Percentiles rank a stretch among this genome's conserved stretches.
Evolutionary conservation across 306 rosid species (phyloP).

Genomic region (Citrullus colocynthis): DNA sequence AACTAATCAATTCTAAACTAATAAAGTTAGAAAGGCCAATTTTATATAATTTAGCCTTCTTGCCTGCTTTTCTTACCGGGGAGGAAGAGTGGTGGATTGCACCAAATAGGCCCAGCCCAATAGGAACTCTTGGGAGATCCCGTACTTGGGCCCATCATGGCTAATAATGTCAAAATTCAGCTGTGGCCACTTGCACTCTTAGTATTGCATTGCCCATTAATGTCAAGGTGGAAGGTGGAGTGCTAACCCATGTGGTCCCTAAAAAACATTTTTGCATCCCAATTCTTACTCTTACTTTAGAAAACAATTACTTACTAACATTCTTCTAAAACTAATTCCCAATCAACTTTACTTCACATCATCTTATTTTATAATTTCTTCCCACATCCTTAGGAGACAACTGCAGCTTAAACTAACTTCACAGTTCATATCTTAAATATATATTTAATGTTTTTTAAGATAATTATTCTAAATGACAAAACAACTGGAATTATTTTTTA

Average conservation of each 20-base stretch:
- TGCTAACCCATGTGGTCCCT: not conserved
- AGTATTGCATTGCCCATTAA: not conserved
- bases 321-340: not conserved
- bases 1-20: too few relatives aligned
- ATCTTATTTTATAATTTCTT: not conserved
- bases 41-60: too few relatives aligned
- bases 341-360: not conserved
- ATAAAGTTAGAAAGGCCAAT: too few relatives aligned
- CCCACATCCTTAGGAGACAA: not conserved
- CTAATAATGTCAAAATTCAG: not conserved
- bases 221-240: not conserved
- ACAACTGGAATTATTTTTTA: too few relatives aligned
- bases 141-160: conserved; percentile 2
- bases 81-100: not conserved
- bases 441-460: too few relatives aligned
- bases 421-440: too few relatives aligned
- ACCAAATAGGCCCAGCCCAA: conserved; percentile 4
- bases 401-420: too few relatives aligned
- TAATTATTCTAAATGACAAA: too few relatives aligned
- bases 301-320: not conserved
- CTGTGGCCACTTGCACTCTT: not conserved
- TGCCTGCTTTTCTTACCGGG: not conserved
- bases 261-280: too few relatives aligned
- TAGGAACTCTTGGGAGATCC: not conserved
- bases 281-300: too few relatives aligned